Evolutionary conservation across 352 stramenopile genomes (phyloP).

Genomic region (Globisporangium camurandrum): DNA sequence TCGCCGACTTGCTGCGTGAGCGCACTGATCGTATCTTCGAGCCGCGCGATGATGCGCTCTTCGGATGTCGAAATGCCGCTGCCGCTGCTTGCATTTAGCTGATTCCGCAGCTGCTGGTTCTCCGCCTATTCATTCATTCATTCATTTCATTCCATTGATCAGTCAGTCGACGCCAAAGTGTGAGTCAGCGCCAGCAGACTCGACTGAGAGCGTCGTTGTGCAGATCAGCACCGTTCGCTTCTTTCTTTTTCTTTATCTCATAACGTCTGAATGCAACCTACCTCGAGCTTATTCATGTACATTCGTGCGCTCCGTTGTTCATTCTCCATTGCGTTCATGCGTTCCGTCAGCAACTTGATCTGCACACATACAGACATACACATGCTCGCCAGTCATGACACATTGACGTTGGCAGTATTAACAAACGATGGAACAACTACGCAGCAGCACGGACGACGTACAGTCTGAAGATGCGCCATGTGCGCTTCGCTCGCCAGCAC

Average conservation of each 20-base stretch:
- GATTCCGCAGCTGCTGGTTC: conserved; percentile 25
- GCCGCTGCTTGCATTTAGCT: conserved; percentile 20
- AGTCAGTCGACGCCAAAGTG: too few relatives aligned
- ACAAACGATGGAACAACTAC: neutral
- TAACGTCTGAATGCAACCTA: conserved; percentile 11
- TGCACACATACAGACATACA: conserved; percentile 13
- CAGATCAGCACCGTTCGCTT: too few relatives aligned
- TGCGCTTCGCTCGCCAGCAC: conserved; percentile 7
- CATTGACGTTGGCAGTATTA: neutral
- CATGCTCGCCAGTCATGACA: too few relatives aligned
- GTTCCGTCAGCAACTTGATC: conserved; percentile 53
- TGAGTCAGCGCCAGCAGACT: too few relatives aligned
- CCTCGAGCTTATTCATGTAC: conserved; percentile 37
- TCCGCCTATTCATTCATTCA: conserved; percentile 20
- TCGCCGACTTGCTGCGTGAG: conserved; percentile 36
- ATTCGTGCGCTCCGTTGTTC: conserved; percentile 27
- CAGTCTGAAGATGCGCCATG: conserved; percentile 33
- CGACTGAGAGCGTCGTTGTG: too few relatives aligned
- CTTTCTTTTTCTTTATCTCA: too few relatives aligned
- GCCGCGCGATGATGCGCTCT: conserved; percentile 33
- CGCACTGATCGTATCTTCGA: conserved; percentile 36
- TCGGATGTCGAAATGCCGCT: conserved; percentile 26
- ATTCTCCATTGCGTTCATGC: conserved; percentile 37
- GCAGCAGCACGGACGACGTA: conserved; percentile 3
- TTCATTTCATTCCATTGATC: neutral